Evolutionary conservation across 148 eudicot species (phyloP), one percentile per base, ranked within the genome.

Genomic region (Oxyria digyna): DNA sequence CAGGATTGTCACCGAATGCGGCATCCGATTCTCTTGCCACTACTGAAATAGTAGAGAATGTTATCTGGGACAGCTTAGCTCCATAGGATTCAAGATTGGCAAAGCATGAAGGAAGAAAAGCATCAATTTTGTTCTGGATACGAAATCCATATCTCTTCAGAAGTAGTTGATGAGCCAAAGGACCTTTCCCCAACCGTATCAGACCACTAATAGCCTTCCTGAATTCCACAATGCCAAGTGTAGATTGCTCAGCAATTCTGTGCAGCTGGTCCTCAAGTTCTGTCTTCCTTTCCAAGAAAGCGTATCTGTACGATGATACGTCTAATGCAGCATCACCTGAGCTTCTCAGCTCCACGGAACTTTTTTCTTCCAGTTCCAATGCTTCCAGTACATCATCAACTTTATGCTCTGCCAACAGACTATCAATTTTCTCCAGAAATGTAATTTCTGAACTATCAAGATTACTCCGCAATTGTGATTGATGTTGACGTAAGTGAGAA

Each of bases 1-100:
- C 72, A 74, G 89, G 97, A 79, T 94, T 88, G 79, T 94, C 99
- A 6, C 97, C 96, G 76, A 94, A 94, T 73, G 81, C 79, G 45
- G 73, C 74, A 75, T 77, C 83, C 57, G 87, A 82, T 67, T 90
- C 97, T 65, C 81, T 94, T 43, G 86, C 80, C 59, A 85, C 81
- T 71, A 80, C 71, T 32, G 83, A 90, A 67, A 94, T 88, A 50
- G 77, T 70, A 15, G 96, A 94, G 76, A 94, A 94, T 26, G 87
- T 73, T 75, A 87, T 85, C 71, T 91, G 88, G 38, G 99, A 94
- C 69, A 94, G 70, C 13, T 90, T 81, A 35, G 95, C 92, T 20
- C 97, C 80, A 74, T 83, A 94, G 23, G 97, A 90, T 74, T 79
- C 86, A 14, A 91, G 96, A 71, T 86, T 87, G 82, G 80, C 77